Percentiles rank a stretch among this genome's conserved stretches.
These are phyloP conservation scores for Grosmannia huntii DNA, from an alignment of 2,329 filamentous ascomycete species.

Conservation along the genomic window DNA sequence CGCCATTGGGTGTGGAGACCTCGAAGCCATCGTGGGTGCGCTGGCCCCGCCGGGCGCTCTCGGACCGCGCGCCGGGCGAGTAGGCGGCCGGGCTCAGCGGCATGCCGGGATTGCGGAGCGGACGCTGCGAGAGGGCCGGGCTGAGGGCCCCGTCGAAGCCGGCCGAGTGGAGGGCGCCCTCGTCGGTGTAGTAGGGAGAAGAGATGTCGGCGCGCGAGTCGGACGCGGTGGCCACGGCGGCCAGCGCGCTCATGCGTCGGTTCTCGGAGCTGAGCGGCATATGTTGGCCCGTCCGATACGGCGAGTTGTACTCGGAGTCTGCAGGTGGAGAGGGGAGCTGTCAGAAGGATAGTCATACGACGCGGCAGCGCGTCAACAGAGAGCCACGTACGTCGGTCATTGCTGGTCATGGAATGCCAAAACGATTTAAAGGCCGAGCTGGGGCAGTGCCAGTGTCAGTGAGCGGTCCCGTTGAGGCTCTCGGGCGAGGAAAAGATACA, in stretches of 20 bases:
- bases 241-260: slow-evolving; percentile 68
- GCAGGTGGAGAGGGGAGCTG: neutral
- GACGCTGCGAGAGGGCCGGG: slow-evolving; percentile 1
- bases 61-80: slow-evolving; percentile 79
- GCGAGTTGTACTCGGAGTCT: slow-evolving; percentile 91
- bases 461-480: neutral
- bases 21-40: slow-evolving; percentile 52
- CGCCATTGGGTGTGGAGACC: slow-evolving; percentile 54
- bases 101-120: neutral
- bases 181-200: slow-evolving; percentile 65
- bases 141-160: slow-evolving; percentile 6
- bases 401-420: slow-evolving; percentile 81
- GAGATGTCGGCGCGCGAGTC: slow-evolving; percentile 80
- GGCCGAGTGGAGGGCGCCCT: slow-evolving; percentile 13
- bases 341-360: neutral
- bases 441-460: neutral
- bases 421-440: slow-evolving; percentile 71
- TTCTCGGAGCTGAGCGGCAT: slow-evolving; percentile 62
- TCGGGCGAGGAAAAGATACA: neutral
- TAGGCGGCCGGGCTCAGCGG: slow-evolving; percentile 41
- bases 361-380: neutral
- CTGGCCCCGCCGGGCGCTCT: slow-evolving; percentile 52
- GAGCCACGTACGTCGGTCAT: slow-evolving; percentile 48
- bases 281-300: slow-evolving; percentile 81
- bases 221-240: slow-evolving; percentile 75